These are phyloP conservation scores for Phlegmacium glaucopus DNA, from an alignment of 768 basidiomycete genomes.

Conservation along the genomic window DNA sequence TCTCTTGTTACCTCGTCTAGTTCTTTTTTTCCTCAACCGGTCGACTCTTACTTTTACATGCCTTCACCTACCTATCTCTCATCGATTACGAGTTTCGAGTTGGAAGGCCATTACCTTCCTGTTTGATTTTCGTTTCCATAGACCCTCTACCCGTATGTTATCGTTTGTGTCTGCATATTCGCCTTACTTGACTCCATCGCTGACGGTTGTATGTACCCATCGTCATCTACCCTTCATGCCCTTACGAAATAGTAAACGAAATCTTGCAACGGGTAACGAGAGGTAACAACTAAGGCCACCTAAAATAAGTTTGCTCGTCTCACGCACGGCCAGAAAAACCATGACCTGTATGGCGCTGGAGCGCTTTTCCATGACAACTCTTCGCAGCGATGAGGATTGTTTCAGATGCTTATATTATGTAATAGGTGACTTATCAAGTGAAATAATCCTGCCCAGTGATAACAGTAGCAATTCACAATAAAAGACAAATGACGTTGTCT, in stretches of 20 bases:
- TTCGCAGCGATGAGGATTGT: too few species aligned
- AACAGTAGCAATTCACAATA: too few species aligned
- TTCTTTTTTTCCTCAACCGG: constrained; percentile 7
- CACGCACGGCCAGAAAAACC: not conserved
- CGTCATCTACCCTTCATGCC: not conserved
- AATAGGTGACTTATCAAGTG: too few species aligned
- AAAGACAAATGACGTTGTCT: too few species aligned
- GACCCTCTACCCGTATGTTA: not conserved
- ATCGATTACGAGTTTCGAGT: not conserved
- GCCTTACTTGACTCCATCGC: not conserved
- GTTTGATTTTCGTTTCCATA: not conserved
- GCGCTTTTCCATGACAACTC: too few species aligned
- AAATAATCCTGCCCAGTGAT: too few species aligned
- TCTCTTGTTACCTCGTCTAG: not conserved
- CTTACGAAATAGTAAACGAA: constrained; percentile 7
- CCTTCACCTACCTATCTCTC: not conserved
- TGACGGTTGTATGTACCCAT: constrained; percentile 3
- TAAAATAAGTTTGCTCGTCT: not conserved
- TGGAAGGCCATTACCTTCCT: not conserved
- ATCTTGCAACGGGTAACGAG: constrained; percentile 3
- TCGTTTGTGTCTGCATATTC: not conserved
- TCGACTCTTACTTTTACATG: constrained; percentile 1
- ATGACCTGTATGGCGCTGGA: too few species aligned
- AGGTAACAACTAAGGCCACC: too few species aligned
- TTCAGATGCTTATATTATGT: too few species aligned